Evolutionary conservation across 345 rosid genomes (phyloP), one percentile per base, ranked within the genome.

Genomic region (Hibiscus tridactylites): DNA sequence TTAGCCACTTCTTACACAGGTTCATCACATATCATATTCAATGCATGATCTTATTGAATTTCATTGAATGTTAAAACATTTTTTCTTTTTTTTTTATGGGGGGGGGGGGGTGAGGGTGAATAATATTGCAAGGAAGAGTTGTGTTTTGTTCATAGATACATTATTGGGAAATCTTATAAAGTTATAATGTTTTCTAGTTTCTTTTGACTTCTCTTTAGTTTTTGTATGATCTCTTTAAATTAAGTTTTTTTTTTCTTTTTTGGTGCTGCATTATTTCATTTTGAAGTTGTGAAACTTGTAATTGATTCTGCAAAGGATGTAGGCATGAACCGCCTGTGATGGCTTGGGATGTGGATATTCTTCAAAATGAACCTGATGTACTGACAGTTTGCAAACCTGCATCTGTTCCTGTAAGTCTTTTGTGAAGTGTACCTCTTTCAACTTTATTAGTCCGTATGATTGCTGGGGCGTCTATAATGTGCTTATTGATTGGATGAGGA

Each of bases 281-380:
- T 73, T 60, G 31, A 73, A 66, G 59, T 73, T 80, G 39, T 75
- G 47, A 31, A 70, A 70, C 42, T 66, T 68, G 80, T 17, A 15
- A 76, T 68, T 82, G 81, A 83, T 79, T 76, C 65, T 52, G 57
- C 49, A 50, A 85, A 74, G 79, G 71, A 75, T 88, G 79, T 80
- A 95, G 99, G 91, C 98, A 90, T 81, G 99, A 95, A 80, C 96
- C 96, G 0, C 94, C 92, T 4, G 94, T 86, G 65, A 84, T 84
- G 87, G 87, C 85, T 72, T 83, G 72, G 79, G 87, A 79, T 75
- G 82, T 95, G 31, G 52, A 76, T 33, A 70, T 92, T 54, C 98
- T 95, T 67, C 81, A 81, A 35, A 83, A 83, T 58, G 98, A 90
- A 74, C 80, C 78, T 0, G 94, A 92, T 65, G 98, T 92, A 53